A percentile compares a stretch with the other conserved stretches of the same genome.
phyloP scores from a whole-genome alignment of 805 yeast genomes.

The Hanseniaspora nectarophila region DNA sequence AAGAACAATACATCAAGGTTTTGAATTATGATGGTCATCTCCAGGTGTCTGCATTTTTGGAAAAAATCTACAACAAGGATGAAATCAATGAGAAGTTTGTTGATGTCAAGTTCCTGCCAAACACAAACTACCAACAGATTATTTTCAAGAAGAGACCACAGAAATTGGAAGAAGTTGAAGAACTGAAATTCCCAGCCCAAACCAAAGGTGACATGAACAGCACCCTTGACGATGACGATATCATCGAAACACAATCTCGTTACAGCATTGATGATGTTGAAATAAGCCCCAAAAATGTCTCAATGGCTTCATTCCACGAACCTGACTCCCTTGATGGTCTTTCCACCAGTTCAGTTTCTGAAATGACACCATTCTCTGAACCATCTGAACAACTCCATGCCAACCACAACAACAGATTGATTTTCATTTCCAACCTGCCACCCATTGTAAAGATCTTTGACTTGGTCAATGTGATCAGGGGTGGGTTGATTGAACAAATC shows the following conservation, averaged over 20 bases:
- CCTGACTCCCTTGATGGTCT: not conserved
- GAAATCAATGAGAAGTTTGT: not conserved
- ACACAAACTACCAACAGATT: not conserved
- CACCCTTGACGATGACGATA: not conserved
- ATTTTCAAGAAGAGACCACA: not conserved
- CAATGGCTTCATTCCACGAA: not conserved
- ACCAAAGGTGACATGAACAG: not conserved
- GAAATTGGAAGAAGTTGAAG: not conserved
- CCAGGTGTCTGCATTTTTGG: not conserved
- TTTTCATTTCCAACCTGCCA: slow-evolving; percentile 56
- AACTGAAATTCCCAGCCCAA: not conserved
- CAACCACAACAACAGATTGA: slow-evolving; percentile 42
- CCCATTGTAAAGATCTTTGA: slow-evolving; percentile 57
- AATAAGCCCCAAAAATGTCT: not conserved
- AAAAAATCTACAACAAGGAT: not conserved
- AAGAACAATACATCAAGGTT: not conserved
- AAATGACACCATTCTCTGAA: not conserved
- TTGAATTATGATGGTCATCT: not conserved
- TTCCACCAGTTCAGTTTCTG: not conserved
- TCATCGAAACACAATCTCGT: not conserved
- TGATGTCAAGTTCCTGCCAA: not conserved
- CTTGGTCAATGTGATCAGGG: slow-evolving; percentile 62
- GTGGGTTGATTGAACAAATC: slow-evolving; percentile 58
- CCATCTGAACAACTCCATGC: too few species aligned
- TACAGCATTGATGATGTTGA: not conserved